Conservation (phyloP, 495 filamentous ascomycete genomes). For the Penicillium soppii region DNA sequence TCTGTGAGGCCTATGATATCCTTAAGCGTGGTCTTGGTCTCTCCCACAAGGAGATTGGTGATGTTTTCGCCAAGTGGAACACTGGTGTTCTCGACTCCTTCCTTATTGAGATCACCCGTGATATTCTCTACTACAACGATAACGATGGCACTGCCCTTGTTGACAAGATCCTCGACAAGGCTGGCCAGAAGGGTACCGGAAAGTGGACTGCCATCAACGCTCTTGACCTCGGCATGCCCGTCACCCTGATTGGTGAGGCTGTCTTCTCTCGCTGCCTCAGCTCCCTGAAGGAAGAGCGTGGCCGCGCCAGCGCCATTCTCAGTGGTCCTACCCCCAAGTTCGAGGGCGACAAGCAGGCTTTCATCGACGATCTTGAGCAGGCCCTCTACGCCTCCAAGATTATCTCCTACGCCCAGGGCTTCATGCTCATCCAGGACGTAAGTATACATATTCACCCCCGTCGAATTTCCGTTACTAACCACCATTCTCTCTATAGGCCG, state of each 20-base stretch:
- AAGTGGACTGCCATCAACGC: conserved; percentile 99
- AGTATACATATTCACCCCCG: conserved; percentile 27
- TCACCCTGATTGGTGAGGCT: conserved; percentile 95
- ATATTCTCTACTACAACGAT: conserved; percentile 96
- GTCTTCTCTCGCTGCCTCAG: conserved; percentile 94
- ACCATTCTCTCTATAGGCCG: conserved; percentile 57
- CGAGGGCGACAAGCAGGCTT: conserved; percentile 83
- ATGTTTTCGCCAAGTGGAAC: conserved; percentile 96
- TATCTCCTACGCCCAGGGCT: conserved; percentile 98
- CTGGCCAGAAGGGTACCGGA: conserved; percentile 98
- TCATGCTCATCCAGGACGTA: conserved; percentile 99
- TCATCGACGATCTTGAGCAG: conserved; percentile 96
- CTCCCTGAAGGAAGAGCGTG: conserved; percentile 91
- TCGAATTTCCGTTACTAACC: conserved; percentile 2
- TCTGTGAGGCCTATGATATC: conserved; percentile 99
- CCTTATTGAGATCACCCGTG: conserved; percentile 97
- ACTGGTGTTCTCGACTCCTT: conserved; percentile 98
- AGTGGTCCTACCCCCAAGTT: conserved; percentile 75
- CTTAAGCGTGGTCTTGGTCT: conserved; percentile 95
- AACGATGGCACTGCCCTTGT: conserved; percentile 87
- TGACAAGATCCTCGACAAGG: conserved; percentile 98
- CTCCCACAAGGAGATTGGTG: conserved; percentile 85
- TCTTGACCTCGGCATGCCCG: conserved; percentile 97
- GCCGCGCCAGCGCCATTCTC: conserved; percentile 75
- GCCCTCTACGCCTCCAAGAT: conserved; percentile 99